Conservation (phyloP, 495 filamentous ascomycete genomes). For the Penicillium parvum region DNA sequence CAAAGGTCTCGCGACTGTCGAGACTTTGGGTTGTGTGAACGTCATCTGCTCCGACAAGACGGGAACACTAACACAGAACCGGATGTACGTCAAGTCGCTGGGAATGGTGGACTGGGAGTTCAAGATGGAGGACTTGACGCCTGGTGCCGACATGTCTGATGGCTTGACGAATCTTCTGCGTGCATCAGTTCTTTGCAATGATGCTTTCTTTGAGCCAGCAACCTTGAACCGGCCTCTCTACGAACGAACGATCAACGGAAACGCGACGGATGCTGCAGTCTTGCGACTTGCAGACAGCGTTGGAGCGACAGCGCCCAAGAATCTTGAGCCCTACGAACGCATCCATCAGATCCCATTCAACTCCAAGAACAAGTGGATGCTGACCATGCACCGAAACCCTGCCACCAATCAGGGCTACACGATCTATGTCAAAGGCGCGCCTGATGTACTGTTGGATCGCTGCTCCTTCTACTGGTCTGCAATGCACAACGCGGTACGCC, state of each 20-base stretch:
- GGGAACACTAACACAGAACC: conserved; percentile 60
- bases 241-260: conserved; percentile 59
- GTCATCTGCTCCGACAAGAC: conserved; percentile 73
- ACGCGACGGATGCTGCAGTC: conserved; percentile 69
- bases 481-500: conserved; percentile 25
- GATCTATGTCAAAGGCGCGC: conserved; percentile 48
- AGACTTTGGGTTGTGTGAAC: conserved; percentile 66
- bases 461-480: conserved; percentile 43
- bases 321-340: conserved; percentile 45
- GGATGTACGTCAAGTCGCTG: conserved; percentile 44
- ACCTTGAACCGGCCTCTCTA: conserved; percentile 48
- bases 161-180: conserved; percentile 20
- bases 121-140: conserved; percentile 18
- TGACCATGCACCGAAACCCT: conserved; percentile 28
- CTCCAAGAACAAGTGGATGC: conserved; percentile 68
- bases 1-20: conserved; percentile 67
- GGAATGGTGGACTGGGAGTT: conserved; percentile 33
- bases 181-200: conserved; percentile 56
- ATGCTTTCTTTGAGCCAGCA: conserved; percentile 61
- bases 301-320: conserved; percentile 43
- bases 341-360: conserved; percentile 70
- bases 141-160: conserved; percentile 11
- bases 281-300: conserved; percentile 61
- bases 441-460: conserved; percentile 44
- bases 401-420: conserved; percentile 14